Evolutionary conservation across 768 basidiomycete genomes (phyloP).

Genomic region (Hypholoma fasciculare): DNA sequence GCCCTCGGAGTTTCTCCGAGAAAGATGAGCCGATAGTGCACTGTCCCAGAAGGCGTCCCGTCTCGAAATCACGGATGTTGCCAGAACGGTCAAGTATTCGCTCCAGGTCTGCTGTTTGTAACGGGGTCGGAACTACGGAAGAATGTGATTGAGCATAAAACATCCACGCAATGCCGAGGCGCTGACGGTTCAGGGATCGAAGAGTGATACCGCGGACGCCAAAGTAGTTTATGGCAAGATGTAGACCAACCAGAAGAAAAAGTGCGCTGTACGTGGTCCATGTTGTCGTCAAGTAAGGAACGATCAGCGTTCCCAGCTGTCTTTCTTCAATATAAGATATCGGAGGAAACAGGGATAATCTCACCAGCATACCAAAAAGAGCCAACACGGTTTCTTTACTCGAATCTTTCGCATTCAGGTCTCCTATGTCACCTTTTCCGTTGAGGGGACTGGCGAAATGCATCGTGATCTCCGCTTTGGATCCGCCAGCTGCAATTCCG

Average conservation of each 20-base stretch:
- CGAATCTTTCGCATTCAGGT: constrained; percentile 70
- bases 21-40: constrained; percentile 55
- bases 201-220: constrained; percentile 60
- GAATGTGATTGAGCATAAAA: constrained; percentile 28
- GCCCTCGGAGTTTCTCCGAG: constrained; percentile 27
- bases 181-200: constrained; percentile 60
- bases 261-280: constrained; percentile 51
- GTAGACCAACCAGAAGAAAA: constrained; percentile 49
- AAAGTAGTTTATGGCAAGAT: constrained; percentile 58
- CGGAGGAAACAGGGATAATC: constrained; percentile 13
- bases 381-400: constrained; percentile 73
- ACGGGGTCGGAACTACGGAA: constrained; percentile 29
- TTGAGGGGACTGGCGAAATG: constrained; percentile 58
- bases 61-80: constrained; percentile 35
- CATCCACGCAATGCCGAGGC: constrained; percentile 54
- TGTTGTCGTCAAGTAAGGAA: constrained; percentile 52
- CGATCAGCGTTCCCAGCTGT: constrained; percentile 60
- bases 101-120: constrained; percentile 41
- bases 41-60: constrained; percentile 36
- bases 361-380: constrained; percentile 65
- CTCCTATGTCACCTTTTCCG: constrained; percentile 64
- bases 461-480: constrained; percentile 66
- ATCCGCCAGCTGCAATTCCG: constrained; percentile 64
- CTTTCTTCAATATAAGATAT: not conserved
- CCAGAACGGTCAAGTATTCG: constrained; percentile 42